Conservation (phyloP, 257 asterid species). For the Fraxinus pennsylvanica region DNA sequence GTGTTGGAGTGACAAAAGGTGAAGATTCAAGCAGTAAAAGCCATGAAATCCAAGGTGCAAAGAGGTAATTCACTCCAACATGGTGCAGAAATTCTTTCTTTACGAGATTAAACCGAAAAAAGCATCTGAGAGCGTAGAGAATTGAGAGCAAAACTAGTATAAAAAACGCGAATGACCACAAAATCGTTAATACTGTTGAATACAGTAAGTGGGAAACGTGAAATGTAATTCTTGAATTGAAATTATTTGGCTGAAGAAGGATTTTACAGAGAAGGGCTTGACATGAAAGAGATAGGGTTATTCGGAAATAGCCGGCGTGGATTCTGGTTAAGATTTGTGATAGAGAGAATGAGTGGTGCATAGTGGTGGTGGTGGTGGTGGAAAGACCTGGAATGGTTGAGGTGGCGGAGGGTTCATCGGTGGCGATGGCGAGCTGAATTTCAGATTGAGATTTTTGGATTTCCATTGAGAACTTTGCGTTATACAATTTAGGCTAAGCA, state of each 20-base stretch:
- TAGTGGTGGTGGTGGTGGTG: neutral
- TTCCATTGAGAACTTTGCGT: neutral
- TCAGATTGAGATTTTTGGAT: constrained; percentile 5
- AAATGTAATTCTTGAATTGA: constrained; percentile 16
- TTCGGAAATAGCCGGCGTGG: constrained; percentile 69
- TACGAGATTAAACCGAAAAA: constrained; percentile 42
- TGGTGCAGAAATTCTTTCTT: constrained; percentile 57
- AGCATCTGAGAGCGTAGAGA: constrained; percentile 48
- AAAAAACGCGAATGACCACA: constrained; percentile 49
- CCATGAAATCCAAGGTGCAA: constrained; percentile 82
- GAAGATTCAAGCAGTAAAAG: constrained; percentile 56
- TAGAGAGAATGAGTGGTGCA: constrained; percentile 1
- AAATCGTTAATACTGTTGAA: constrained; percentile 22
- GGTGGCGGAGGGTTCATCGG: neutral
- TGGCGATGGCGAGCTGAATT: neutral
- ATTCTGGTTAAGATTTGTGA: constrained; percentile 37
- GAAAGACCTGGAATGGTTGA: neutral
- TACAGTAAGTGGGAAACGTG: constrained; percentile 29
- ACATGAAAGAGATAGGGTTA: constrained; percentile 55
- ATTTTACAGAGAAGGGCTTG: constrained; percentile 67
- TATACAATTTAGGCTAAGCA: neutral
- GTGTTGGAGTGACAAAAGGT: constrained; percentile 43
- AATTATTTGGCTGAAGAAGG: constrained; percentile 40
- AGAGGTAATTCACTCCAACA: constrained; percentile 67
- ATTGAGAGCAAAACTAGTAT: constrained; percentile 45